Evolutionary conservation across 208 protist species (phyloP).

Genomic region (Trypanosoma lewisi): DNA sequence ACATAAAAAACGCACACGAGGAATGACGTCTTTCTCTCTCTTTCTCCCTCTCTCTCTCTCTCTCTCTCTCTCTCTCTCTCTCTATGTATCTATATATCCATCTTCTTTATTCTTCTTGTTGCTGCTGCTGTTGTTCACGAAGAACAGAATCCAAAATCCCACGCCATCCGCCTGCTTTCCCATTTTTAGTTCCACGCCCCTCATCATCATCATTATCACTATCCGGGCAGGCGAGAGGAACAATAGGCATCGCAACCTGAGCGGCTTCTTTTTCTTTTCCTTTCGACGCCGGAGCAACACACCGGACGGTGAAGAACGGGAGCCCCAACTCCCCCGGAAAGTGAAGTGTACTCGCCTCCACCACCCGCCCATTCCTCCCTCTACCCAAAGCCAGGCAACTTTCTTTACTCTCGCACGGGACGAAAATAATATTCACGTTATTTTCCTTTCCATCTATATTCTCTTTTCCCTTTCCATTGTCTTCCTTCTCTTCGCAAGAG

Average conservation of each 20-base stretch:
- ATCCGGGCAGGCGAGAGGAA: constrained; percentile 26
- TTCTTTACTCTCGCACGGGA: not conserved
- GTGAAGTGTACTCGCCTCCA: constrained; percentile 36
- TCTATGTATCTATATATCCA: no score
- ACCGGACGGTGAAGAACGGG: constrained; percentile 48
- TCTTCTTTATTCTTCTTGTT: not conserved
- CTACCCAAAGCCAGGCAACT: not conserved
- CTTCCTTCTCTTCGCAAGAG: not conserved
- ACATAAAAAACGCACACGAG: not conserved
- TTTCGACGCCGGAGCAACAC: constrained; percentile 22
- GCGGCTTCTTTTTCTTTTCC: not conserved
- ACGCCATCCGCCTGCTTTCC: not conserved
- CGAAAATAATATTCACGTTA: constrained; percentile 2
- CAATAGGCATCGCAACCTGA: constrained; percentile 3
- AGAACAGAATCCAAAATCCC: constrained; percentile 18
- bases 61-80: not conserved
- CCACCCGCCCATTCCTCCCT: constrained; percentile 23
- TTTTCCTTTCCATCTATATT: not conserved
- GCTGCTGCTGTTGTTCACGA: not conserved
- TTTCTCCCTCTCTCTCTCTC: constrained; percentile 7
- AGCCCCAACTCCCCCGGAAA: constrained; percentile 66
- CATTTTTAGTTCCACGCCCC: constrained; percentile 15
- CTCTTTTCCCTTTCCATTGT: not conserved
- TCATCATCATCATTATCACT: constrained; percentile 46
- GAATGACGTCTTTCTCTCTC: no score